Evolutionary conservation across 805 yeast genomes (phyloP), one percentile per base, ranked within the genome.

Genomic region (Spencermartinsiella europaea): DNA sequence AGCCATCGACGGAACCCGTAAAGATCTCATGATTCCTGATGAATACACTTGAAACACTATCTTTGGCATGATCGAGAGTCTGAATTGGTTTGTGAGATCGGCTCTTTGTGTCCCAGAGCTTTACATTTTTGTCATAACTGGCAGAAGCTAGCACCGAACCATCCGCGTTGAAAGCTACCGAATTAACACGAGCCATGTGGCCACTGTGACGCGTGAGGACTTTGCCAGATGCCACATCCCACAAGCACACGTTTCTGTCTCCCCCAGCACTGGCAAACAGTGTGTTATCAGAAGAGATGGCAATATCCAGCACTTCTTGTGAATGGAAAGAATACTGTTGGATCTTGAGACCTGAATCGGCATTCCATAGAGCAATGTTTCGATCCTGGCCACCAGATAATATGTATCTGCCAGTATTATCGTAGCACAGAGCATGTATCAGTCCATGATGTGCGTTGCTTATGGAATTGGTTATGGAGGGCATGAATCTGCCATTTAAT

Each of bases 1-100:
- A 28, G 3, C 69, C 68, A 38, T 65, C 70, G 3, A 59, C 59
- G 3, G 65, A 58, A 37, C 65, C 66, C 12, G 69, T 51, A 17
- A 59, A 35, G 16, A 64, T 52, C 27, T 48, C 44, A 19, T 35
- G 33, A 20, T 38, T 38, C 2, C 45, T 35, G 2, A 63, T 46
- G 7, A 34, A 47, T 5, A 65, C 58, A 7, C 50, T 38, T 7
- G 64, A 49, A 1, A 65, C 55, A n/a, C 64, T 54, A 42, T 68
- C 75, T 31, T 49, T 46, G 42, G 67, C 61, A 8, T 67, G 67
- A 1, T 49, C 45, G 17, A 67, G 61, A 14, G 54, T 47, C 51
- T 71, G 75, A 1, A 69, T 51, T 1, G 75, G 73, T 17, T 47
- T 57, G 21, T 37, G 37, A 1, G 48, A 37, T 1, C 46, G 22